Base-by-base conservation (phyloP, 2,329 filamentous ascomycete species). In the Pestalotiopsis sp. region DNA sequence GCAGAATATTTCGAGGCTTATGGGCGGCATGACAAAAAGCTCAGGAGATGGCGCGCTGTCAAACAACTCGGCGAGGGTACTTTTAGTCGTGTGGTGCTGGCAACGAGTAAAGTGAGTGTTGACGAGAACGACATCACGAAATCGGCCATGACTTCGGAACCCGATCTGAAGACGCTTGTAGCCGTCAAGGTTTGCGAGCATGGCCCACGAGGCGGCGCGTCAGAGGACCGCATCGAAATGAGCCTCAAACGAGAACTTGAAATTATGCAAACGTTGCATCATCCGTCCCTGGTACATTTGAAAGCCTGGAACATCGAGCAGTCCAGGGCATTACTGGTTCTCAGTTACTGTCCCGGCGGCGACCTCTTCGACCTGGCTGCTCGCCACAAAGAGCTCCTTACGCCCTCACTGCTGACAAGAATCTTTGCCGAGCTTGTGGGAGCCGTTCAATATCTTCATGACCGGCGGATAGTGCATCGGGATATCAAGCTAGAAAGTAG, bases 401-500 rank as follows among this genome's bases (percentile, higher is more conserved):
- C 87, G 3, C 88, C 93, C 0, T 77, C 83, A 1, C 82, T 98
- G 60, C 86, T 98, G 63, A 88, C 93, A 72, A 89, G 96, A 65
- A 94, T 98, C 68, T 98, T 98, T 79, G 87, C 95, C 14, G 96
- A 99, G 79, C 81, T 98, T 71, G 91, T 98, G 27, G 91, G 89
- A 70, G 96, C 95, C 0, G 91, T 97, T 45, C 88, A 87, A 68
- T 98, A 98, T 82, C 84, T 99, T 63, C 96, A 99, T 80, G 85
- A 89, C 66, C 86, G 93, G 74, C 91, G 89, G 73, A 97, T 99
- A 77, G 95, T 98, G 66, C 96, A 99, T 79, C 90, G 96, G 69
- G 96, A 99, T 80, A 97, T 99, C 81, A 99, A 99, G 82, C 90
- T 99, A 69, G 96, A 99, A 85, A 88, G 93, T 96, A 87, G 81